Percentiles rank a stretch among this genome's conserved stretches.
Conservation (phyloP, 768 basidiomycete species). For the Amanita rubescens region DNA sequence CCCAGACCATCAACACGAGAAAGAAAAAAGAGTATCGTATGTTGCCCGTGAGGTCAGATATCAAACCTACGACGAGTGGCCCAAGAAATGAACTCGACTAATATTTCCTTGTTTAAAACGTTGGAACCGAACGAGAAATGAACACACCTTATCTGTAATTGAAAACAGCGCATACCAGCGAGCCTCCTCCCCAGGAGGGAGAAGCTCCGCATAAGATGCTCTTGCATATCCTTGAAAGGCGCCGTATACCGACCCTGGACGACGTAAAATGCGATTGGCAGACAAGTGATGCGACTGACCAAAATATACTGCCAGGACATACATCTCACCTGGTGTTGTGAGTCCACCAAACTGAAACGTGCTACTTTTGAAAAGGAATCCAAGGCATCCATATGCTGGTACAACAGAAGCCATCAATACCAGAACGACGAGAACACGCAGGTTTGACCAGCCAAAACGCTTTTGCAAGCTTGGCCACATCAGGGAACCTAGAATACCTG, state of each 20-base stretch:
- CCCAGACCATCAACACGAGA: conserved; percentile 73
- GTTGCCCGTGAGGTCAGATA: conserved; percentile 85
- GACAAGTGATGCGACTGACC: conserved; percentile 33
- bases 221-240: conserved; percentile 89
- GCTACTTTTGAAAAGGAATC: conserved; percentile 54
- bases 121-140: conserved; percentile 7
- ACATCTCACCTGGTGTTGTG: conserved; percentile 81
- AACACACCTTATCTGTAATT: conserved; percentile 79
- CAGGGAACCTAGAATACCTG: conserved; percentile 83
- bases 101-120: not conserved
- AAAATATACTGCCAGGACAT: conserved; percentile 73
- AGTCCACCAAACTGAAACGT: conserved; percentile 54
- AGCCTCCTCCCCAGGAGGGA: conserved; percentile 86
- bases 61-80: conserved; percentile 79
- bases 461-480: conserved; percentile 71
- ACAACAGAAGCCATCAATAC: conserved; percentile 61
- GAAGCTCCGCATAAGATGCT: conserved; percentile 79
- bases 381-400: conserved; percentile 77
- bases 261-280: not conserved
- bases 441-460: conserved; percentile 55
- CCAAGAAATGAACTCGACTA: conserved; percentile 92
- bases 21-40: conserved; percentile 91
- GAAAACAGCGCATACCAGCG: conserved; percentile 86
- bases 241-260: conserved; percentile 64
- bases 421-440: conserved; percentile 56